Evolutionary conservation across 176 grass and related monocot species (phyloP).

Genomic region (Miscanthus lutarioriparius): DNA sequence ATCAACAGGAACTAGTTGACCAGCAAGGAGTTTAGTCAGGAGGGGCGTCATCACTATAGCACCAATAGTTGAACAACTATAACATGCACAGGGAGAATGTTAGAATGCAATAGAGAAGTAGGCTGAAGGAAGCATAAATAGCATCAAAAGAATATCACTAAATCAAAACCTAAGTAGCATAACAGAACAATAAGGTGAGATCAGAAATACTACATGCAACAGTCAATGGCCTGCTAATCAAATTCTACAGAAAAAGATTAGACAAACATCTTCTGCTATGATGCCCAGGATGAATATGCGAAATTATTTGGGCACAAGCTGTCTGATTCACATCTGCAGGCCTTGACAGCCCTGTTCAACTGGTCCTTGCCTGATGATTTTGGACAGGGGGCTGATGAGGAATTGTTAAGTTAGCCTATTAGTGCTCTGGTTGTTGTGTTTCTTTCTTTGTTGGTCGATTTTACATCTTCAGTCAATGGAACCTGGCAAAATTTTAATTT

Average conservation of each 20-base stretch:
- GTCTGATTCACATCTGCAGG: no score
- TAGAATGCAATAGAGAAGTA: constrained; percentile 20
- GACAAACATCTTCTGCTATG: not conserved
- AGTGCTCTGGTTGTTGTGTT: no score
- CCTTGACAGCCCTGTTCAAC: no score
- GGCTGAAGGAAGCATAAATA: constrained; percentile 18
- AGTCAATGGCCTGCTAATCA: not conserved
- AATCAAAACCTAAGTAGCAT: constrained; percentile 5
- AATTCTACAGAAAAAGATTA: constrained; percentile 2
- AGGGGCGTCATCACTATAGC: constrained; percentile 98
- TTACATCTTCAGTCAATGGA: no score
- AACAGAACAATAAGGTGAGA: not conserved
- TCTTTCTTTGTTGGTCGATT: no score
- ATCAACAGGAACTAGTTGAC: constrained; percentile 96
- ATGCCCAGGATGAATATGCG: no score
- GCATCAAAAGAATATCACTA: not conserved
- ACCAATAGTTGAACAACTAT: constrained; percentile 93
- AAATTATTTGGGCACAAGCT: no score
- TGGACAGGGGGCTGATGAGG: no score
- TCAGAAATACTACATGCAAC: constrained; percentile 12
- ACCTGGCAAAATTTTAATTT: no score
- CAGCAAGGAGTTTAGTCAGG: constrained; percentile 86
- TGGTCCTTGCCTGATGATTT: no score
- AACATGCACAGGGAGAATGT: constrained; percentile 32
- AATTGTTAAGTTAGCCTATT: no score